Conservation (phyloP, 768 basidiomycete genomes). For the Leccinum boreale region DNA sequence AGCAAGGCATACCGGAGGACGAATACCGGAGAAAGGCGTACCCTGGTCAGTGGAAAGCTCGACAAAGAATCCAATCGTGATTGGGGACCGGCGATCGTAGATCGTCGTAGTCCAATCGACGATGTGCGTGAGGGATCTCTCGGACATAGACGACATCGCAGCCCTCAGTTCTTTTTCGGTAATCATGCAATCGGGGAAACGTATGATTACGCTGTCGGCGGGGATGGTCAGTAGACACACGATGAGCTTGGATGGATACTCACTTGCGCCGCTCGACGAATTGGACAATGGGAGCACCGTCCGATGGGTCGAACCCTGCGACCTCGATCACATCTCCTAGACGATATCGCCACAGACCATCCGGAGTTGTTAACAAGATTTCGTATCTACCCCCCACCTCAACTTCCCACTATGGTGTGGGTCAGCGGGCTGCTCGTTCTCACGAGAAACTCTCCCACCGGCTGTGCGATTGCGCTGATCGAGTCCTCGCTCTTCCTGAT, state of each 20-base stretch:
- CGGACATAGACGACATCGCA: not conserved
- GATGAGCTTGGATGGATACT: not conserved
- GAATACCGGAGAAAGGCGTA: not conserved
- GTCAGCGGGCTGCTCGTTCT: not conserved
- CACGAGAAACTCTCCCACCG: not conserved
- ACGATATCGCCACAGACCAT: not conserved
- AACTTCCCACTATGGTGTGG: not conserved
- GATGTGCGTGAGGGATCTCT: not conserved
- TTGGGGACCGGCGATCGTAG: not conserved
- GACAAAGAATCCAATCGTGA: not conserved
- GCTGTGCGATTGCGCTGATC: not conserved
- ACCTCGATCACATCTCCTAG: not conserved
- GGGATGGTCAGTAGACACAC: not conserved
- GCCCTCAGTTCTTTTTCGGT: not conserved
- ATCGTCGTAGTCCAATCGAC: not conserved
- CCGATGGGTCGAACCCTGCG: not conserved
- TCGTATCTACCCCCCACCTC: not conserved
- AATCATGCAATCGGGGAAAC: not conserved
- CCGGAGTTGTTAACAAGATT: not conserved
- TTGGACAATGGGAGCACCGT: not conserved
- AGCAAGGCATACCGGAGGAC: not conserved
- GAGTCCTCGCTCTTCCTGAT: not conserved
- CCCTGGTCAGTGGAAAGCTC: not conserved
- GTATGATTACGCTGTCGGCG: not conserved
- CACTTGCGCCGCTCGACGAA: not conserved